These are phyloP conservation scores for Chaetomium globosum DNA, from an alignment of 2,329 filamentous ascomycete genomes.

Conservation along the genomic window DNA sequence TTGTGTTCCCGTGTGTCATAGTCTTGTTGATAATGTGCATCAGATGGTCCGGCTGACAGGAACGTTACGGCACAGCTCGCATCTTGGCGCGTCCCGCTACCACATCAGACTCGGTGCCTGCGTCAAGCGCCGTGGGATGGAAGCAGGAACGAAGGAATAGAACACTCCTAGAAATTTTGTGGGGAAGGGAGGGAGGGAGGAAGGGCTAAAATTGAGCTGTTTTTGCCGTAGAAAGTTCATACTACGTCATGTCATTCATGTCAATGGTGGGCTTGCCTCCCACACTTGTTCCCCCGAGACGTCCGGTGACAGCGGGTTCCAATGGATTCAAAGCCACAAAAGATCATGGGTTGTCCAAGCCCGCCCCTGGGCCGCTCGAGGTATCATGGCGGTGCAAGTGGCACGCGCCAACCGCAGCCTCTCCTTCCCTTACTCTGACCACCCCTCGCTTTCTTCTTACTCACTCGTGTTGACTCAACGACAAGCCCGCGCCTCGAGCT, in stretches of 20 bases:
- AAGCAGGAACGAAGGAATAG: constrained; percentile 2
- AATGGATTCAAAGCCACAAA: neutral
- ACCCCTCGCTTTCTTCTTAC: constrained; percentile 11
- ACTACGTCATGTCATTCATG: neutral
- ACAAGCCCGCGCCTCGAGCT: constrained; percentile 20
- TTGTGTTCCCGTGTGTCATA: constrained; percentile 28
- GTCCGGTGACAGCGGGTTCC: neutral
- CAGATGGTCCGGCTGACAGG: constrained; percentile 31
- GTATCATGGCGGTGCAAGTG: constrained; percentile 21
- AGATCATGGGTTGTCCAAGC: neutral
- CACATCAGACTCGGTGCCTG: constrained; percentile 12
- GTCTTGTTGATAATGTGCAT: constrained; percentile 9
- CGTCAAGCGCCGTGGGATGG: neutral
- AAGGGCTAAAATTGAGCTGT: neutral
- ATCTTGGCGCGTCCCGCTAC: constrained; percentile 24
- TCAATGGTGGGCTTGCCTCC: neutral
- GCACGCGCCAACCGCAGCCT: constrained; percentile 10
- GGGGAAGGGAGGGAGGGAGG: neutral
- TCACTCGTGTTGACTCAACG: constrained; percentile 14
- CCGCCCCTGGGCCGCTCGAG: neutral
- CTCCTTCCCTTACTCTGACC: neutral
- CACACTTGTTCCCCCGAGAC: neutral
- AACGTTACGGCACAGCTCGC: constrained; percentile 23
- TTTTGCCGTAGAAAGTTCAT: neutral
- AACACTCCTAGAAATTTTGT: neutral